Percentiles rank a stretch among this genome's conserved stretches.
phyloP scores from a whole-genome alignment of 106 monocot genomes.

The Hemerocallis citrina region DNA sequence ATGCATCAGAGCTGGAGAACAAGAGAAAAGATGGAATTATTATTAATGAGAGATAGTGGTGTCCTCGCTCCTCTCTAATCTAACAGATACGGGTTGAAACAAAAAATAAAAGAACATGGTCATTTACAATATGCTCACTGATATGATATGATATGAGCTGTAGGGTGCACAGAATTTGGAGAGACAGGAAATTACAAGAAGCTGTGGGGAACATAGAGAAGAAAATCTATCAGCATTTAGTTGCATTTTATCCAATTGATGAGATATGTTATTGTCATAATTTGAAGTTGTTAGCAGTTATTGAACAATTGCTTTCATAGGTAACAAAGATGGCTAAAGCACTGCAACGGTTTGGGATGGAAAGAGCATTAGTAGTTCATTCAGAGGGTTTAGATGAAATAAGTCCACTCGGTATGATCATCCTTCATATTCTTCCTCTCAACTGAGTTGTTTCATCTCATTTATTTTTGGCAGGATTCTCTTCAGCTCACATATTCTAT shows the following conservation, averaged over 20 bases:
- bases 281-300: not conserved
- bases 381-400: constrained; percentile 96
- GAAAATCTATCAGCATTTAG: not conserved
- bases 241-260: not conserved
- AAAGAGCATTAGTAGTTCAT: constrained; percentile 91
- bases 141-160: not conserved
- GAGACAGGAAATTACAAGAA: not conserved
- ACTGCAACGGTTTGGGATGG: constrained; percentile 83
- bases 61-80: too few relatives aligned
- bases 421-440: constrained; percentile 5
- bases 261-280: not conserved
- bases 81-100: too few relatives aligned
- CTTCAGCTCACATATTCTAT: too few relatives aligned
- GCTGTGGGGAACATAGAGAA: not conserved
- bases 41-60: too few relatives aligned
- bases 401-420: constrained; percentile 83
- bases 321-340: constrained; percentile 89
- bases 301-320: constrained; percentile 12
- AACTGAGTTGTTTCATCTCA: not conserved
- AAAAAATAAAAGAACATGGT: too few relatives aligned
- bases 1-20: too few relatives aligned
- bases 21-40: too few relatives aligned
- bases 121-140: not conserved
- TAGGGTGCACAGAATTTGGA: not conserved
- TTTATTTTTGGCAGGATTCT: too few relatives aligned